phyloP scores from a whole-genome alignment of 371 early-diverging fungal species.

The Mortierella sp. region DNA sequence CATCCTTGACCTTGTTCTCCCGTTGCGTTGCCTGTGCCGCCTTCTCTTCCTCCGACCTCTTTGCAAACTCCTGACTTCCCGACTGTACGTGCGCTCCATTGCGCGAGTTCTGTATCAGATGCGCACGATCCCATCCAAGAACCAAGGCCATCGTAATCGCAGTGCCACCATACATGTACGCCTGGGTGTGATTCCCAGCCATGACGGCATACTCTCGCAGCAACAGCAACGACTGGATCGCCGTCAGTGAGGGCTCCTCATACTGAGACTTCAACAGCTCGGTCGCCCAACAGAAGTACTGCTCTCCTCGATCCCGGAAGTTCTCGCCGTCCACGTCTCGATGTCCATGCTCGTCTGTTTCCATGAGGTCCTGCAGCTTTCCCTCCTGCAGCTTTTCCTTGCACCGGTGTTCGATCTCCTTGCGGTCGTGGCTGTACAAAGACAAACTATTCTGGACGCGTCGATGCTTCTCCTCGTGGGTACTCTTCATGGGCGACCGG shows the following conservation, averaged over 20 bases:
- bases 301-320: constrained; percentile 43
- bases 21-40: constrained; percentile 11
- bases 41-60: constrained; percentile 1
- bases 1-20: constrained; percentile 29
- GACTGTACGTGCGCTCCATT: background rate
- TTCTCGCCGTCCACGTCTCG: constrained; percentile 24
- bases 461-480: constrained; percentile 22
- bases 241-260: constrained; percentile 42
- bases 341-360: constrained; percentile 43
- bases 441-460: constrained; percentile 26
- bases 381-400: constrained; percentile 22
- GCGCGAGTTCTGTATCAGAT: constrained; percentile 12
- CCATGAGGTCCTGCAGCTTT: constrained; percentile 41
- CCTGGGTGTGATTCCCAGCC: constrained; percentile 52
- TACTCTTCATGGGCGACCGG: constrained; percentile 34
- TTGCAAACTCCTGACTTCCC: background rate
- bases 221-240: constrained; percentile 40
- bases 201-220: constrained; percentile 55
- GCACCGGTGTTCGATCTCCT: background rate
- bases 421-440: constrained; percentile 12
- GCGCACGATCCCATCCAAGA: constrained; percentile 50
- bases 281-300: constrained; percentile 51
- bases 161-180: constrained; percentile 50
- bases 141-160: constrained; percentile 57
- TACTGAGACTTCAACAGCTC: constrained; percentile 41